Evolutionary conservation across 2,329 filamentous ascomycete genomes (phyloP).

Genomic region (Zymoseptoria brevis): DNA sequence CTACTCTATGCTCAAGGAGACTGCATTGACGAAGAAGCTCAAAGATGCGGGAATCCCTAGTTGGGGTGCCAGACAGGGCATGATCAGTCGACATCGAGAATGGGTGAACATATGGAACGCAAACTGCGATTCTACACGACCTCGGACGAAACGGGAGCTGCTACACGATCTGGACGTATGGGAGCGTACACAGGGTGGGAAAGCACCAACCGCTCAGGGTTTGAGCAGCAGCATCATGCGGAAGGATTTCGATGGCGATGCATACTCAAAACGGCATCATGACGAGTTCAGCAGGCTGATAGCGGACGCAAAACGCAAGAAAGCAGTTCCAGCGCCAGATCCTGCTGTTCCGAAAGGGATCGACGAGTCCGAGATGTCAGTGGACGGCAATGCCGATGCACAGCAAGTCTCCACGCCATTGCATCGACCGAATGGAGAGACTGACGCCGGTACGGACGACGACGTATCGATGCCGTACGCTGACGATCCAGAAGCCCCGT

Average conservation of each 20-base stretch:
- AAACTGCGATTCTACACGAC: constrained; percentile 77
- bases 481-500: constrained; percentile 19
- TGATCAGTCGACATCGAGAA: constrained; percentile 78
- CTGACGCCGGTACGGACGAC: background rate
- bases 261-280: constrained; percentile 67
- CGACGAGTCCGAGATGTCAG: constrained; percentile 2
- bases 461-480: constrained; percentile 17
- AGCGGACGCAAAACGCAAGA: constrained; percentile 59
- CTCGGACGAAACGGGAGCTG: constrained; percentile 63
- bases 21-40: constrained; percentile 70
- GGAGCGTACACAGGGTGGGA: constrained; percentile 73
- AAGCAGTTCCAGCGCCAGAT: constrained; percentile 20
- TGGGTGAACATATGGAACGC: constrained; percentile 97
- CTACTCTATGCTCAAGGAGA: constrained; percentile 80
- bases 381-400: background rate
- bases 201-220: constrained; percentile 38
- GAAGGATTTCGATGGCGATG: constrained; percentile 78
- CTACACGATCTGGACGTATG: constrained; percentile 73
- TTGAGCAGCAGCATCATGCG: constrained; percentile 54
- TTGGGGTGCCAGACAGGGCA: constrained; percentile 57
- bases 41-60: constrained; percentile 69
- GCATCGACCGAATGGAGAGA: background rate
- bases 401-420: constrained; percentile 1
- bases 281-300: constrained; percentile 73
- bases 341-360: constrained; percentile 5